These are phyloP conservation scores for Stagonosporopsis cucurbitacearum DNA, from an alignment of 2,329 filamentous ascomycete genomes.

Conservation along the genomic window DNA sequence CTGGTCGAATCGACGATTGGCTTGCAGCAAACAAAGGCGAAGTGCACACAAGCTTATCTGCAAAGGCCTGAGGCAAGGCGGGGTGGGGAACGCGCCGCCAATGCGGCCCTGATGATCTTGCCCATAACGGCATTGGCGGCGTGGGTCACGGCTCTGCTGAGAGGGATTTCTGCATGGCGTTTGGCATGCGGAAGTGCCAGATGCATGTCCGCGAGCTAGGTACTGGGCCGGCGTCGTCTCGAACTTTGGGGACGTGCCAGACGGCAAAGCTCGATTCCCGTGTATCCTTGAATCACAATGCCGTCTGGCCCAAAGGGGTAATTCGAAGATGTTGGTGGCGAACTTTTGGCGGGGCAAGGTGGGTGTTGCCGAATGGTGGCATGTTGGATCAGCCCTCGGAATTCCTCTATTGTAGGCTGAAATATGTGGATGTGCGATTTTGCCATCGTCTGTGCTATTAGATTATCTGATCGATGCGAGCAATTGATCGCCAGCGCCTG, in stretches of 20 bases:
- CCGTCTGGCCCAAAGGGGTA: not conserved
- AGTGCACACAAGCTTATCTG: slow-evolving; percentile 8
- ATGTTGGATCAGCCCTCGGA: slow-evolving; percentile 1
- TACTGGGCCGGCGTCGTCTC: not conserved
- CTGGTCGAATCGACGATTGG: not conserved
- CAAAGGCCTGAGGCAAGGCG: not conserved
- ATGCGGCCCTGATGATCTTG: slow-evolving; percentile 5
- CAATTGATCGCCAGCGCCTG: not conserved
- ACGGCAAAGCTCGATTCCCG: not conserved
- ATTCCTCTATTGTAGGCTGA: not conserved
- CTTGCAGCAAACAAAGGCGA: not conserved
- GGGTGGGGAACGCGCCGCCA: slow-evolving; percentile 3
- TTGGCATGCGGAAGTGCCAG: slow-evolving; percentile 4
- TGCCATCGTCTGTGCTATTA: not conserved
- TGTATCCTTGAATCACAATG: not conserved
- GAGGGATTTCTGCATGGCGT: not conserved
- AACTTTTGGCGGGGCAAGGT: not conserved
- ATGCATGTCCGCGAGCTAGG: slow-evolving; percentile 5
- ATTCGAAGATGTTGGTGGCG: not conserved
- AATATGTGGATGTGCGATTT: slow-evolving; percentile 8
- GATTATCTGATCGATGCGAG: slow-evolving; percentile 3
- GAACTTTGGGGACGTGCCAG: not conserved
- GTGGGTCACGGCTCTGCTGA: not conserved
- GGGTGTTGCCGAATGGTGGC: not conserved
- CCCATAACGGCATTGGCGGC: not conserved